Evolutionary conservation across 108 stramenopile species (phyloP).

Genomic region (Seminavis robusta): DNA sequence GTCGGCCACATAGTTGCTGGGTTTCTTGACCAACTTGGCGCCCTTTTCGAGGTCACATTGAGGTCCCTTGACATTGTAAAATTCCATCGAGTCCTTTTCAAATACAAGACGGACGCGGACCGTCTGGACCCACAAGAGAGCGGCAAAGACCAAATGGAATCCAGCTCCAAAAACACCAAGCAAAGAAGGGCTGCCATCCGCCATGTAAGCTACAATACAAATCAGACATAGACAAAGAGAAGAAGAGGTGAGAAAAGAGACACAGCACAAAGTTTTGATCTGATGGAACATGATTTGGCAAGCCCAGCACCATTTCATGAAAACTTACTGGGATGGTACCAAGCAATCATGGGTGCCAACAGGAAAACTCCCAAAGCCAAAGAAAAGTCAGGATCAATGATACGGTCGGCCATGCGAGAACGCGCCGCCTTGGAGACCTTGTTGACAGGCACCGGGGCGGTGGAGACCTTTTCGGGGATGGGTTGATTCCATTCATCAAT

Average conservation of each 20-base stretch:
- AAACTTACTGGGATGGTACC: constrained; percentile 55
- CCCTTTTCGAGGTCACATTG: constrained; percentile 34
- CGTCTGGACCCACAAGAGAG: constrained; percentile 62
- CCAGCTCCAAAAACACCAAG: constrained; percentile 43
- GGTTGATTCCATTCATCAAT: no score
- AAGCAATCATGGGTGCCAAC: constrained; percentile 37
- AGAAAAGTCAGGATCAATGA: constrained; percentile 32
- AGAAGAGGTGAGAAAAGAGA: neutral
- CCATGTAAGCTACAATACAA: constrained; percentile 13
- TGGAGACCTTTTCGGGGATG: no score
- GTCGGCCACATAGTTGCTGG: constrained; percentile 68
- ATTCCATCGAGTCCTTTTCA: constrained; percentile 52
- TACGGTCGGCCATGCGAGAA: constrained; percentile 34
- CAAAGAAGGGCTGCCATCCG: constrained; percentile 36
- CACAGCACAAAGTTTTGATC: neutral
- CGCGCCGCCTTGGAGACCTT: no score
- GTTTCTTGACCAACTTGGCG: constrained; percentile 36
- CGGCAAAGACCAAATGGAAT: constrained; percentile 51
- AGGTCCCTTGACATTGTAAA: constrained; percentile 51
- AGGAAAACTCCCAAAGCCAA: constrained; percentile 27
- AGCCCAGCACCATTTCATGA: neutral
- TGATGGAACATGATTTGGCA: neutral
- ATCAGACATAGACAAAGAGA: neutral
- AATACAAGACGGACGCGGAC: constrained; percentile 61
- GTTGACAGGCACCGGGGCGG: no score